These are phyloP conservation scores for Aspergillus homomorphus DNA, from an alignment of 495 filamentous ascomycete genomes.

Conservation along the genomic window DNA sequence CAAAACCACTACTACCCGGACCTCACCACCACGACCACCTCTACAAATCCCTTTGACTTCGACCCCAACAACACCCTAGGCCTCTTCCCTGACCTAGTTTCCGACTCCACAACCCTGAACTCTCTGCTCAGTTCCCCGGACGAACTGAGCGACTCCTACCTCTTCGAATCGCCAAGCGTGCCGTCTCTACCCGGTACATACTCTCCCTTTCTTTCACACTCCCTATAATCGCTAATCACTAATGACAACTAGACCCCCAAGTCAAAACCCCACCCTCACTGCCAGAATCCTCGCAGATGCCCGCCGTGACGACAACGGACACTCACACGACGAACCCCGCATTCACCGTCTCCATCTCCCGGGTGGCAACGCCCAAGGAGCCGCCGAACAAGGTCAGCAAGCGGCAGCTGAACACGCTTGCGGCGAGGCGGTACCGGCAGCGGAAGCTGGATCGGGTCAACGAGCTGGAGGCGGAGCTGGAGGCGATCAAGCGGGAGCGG, in stretches of 20 bases:
- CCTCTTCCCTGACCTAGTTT: neutral
- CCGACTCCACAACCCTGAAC: constrained; percentile 12
- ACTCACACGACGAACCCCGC: neutral
- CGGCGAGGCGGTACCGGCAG: constrained; percentile 69
- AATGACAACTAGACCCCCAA: neutral
- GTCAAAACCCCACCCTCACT: neutral
- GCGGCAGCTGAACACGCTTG: constrained; percentile 65
- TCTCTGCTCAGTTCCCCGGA: constrained; percentile 12
- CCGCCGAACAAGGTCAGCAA: constrained; percentile 42
- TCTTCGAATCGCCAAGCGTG: constrained; percentile 7
- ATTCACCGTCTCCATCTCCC: constrained; percentile 7
- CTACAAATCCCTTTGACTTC: neutral
- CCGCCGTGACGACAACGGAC: constrained; percentile 4
- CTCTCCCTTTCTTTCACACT: neutral
- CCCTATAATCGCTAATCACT: neutral
- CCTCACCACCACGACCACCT: neutral
- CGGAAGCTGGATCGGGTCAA: constrained; percentile 64
- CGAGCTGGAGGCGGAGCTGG: constrained; percentile 59
- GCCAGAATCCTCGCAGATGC: constrained; percentile 8
- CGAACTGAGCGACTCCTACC: constrained; percentile 3
- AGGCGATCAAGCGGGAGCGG: constrained; percentile 55
- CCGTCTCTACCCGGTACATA: constrained; percentile 13
- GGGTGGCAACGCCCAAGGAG: constrained; percentile 12
- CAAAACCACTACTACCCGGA: constrained; percentile 7
- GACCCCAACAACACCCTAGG: neutral